Base-by-base conservation (phyloP, 2,329 filamentous ascomycete species). In the Fusarium denticulatum region DNA sequence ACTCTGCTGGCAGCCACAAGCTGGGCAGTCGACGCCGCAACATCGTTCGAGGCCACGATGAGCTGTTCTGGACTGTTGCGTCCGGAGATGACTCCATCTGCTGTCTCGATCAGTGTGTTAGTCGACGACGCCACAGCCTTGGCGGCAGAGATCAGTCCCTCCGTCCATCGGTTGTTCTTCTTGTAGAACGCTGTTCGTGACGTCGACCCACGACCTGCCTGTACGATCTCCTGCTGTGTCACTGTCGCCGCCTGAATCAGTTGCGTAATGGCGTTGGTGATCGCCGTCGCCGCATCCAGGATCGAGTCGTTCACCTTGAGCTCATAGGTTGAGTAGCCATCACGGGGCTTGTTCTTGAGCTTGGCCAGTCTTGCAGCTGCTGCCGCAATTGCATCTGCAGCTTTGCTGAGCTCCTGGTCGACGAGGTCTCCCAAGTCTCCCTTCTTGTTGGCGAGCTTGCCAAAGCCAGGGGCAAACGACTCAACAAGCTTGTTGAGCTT, bases 81-180 rank as follows among this genome's bases (percentile, higher is more conserved):
- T 58, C 93, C 93, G 4, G 92, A 95, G 64, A 99, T 92, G 43
- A 99, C 96, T 26, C 96, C 96, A 80, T 99, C 96, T 1, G 96
- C 96, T 12, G 96, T 99, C 87, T 99, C 96, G 79, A 99, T 99
- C 76, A 99, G 90, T 46, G 92, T 96, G 85, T 98, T 98, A 16
- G 96, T 99, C 22, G 95, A 97, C 4, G 89, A 89, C 7, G 96
- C 96, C 24, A 99, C 96, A 2, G 96, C 96, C 85, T 99, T 99
- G 73, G 96, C 96, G 2, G 96, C 96, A 42, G 94, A 97, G 80
- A 99, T 98, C 69, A 99, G 90, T 53, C 96, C 96, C 80, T 99
- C 96, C 0, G 96, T 99, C 96, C 96, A 99, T 59, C 96, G 91
- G 85, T 98, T 99, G 89, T 99, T 98, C 87, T 98, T 98, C 89